Conservation (phyloP, 1,284 basidiomycete genomes). For the Xerocomus amazonicus region DNA sequence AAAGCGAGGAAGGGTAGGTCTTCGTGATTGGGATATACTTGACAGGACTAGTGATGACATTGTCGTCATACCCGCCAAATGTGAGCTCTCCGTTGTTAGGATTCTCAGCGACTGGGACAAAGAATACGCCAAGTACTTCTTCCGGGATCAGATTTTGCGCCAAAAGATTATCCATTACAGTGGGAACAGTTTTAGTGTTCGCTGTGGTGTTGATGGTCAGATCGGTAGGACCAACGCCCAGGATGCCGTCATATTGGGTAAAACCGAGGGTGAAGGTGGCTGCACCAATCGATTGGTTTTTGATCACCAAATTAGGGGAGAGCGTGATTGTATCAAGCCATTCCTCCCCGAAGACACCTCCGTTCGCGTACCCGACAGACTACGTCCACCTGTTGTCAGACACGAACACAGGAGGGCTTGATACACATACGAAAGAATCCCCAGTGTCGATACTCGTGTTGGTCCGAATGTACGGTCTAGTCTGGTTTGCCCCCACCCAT, state of each 20-base stretch:
- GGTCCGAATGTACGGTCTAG: constrained; percentile 35
- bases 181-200: constrained; percentile 32
- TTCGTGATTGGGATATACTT: constrained; percentile 47
- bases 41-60: constrained; percentile 42
- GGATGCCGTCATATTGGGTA: constrained; percentile 47
- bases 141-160: constrained; percentile 40
- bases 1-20: not conserved
- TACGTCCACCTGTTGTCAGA: constrained; percentile 1
- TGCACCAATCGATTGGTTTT: constrained; percentile 51
- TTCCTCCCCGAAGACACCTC: constrained; percentile 48
- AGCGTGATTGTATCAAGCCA: constrained; percentile 50
- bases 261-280: constrained; percentile 42
- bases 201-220: constrained; percentile 41
- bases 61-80: constrained; percentile 46
- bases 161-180: constrained; percentile 43
- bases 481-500: constrained; percentile 33
- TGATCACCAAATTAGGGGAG: constrained; percentile 39
- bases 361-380: constrained; percentile 49
- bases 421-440: constrained; percentile 33
- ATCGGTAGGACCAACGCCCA: constrained; percentile 54
- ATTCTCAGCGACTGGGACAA: constrained; percentile 36
- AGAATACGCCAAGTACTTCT: constrained; percentile 50
- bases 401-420: no score
- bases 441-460: constrained; percentile 42
- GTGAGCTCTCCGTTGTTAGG: constrained; percentile 42